These are phyloP conservation scores for Lentinula raphanica DNA, from an alignment of 768 basidiomycete genomes.

Conservation along the genomic window DNA sequence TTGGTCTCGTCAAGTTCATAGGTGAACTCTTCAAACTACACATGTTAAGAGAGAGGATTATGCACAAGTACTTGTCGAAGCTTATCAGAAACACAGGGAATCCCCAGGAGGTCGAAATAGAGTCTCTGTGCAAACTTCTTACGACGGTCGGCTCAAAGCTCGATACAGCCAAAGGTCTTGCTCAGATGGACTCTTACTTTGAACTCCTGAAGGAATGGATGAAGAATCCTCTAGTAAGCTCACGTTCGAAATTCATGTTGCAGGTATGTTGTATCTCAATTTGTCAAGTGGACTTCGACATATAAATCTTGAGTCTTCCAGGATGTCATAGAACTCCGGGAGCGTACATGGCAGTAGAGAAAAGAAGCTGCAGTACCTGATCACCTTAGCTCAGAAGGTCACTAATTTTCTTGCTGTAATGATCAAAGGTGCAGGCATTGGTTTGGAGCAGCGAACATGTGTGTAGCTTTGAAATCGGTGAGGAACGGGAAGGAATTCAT, in stretches of 20 bases:
- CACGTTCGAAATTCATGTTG: constrained; percentile 94
- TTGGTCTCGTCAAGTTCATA: constrained; percentile 96
- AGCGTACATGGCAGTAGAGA: constrained; percentile 74
- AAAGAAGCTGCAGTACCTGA: constrained; percentile 70
- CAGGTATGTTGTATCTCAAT: constrained; percentile 50
- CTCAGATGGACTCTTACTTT: constrained; percentile 93
- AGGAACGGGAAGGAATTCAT: constrained; percentile 54
- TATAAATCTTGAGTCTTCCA: constrained; percentile 24
- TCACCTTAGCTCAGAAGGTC: constrained; percentile 84
- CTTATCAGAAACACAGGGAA: constrained; percentile 88
- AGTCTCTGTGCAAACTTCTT: constrained; percentile 89
- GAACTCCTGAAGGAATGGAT: constrained; percentile 79
- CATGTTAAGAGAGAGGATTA: constrained; percentile 96
- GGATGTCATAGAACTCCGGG: constrained; percentile 89
- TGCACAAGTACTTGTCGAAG: constrained; percentile 98
- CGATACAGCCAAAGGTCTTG: constrained; percentile 75
- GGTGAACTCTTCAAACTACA: constrained; percentile 98
- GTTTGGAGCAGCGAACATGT: constrained; percentile 50
- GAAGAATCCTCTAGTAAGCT: constrained; percentile 67
- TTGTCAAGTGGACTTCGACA: constrained; percentile 3
- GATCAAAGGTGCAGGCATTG: constrained; percentile 64
- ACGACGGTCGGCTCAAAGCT: constrained; percentile 82
- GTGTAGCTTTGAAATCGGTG: constrained; percentile 57
- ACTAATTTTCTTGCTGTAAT: constrained; percentile 71
- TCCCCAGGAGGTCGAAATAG: constrained; percentile 97